These are phyloP conservation scores for Biscogniauxia mediterranea DNA, from an alignment of 2,329 filamentous ascomycete species.

Conservation along the genomic window DNA sequence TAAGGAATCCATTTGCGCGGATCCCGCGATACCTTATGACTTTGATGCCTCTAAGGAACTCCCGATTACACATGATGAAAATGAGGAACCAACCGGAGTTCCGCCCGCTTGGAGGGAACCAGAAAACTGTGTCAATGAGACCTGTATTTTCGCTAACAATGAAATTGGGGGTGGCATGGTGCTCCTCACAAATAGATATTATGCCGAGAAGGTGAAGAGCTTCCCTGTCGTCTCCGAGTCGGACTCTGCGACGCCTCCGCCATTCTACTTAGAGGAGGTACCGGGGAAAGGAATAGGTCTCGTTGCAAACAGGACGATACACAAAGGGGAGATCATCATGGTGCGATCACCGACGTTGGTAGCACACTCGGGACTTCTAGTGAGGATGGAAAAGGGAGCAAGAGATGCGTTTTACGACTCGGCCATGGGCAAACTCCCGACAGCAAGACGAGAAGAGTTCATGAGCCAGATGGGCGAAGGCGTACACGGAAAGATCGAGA, in stretches of 20 bases:
- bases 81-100: not conserved
- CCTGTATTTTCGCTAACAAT: conserved; percentile 26
- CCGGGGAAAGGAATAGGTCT: conserved; percentile 37
- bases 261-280: conserved; percentile 31
- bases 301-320: conserved; percentile 35
- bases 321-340: conserved; percentile 36
- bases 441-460: conserved; percentile 23
- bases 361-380: conserved; percentile 25
- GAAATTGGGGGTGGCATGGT: conserved; percentile 23
- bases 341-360: conserved; percentile 31
- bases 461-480: conserved; percentile 33
- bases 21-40: conserved; percentile 6
- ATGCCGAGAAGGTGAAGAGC: conserved; percentile 19
- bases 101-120: conserved; percentile 21
- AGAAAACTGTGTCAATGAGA: conserved; percentile 24
- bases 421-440: conserved; percentile 31
- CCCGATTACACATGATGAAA: not conserved
- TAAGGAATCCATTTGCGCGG: conserved; percentile 14
- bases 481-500: conserved; percentile 32
- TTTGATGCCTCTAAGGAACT: not conserved
- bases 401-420: conserved; percentile 29
- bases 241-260: conserved; percentile 13
- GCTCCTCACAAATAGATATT: conserved; percentile 23
- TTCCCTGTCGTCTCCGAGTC: conserved; percentile 9
- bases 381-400: conserved; percentile 14